Conservation (phyloP, 83 land plant genomes). For the Diphasiastrum complanatum region DNA sequence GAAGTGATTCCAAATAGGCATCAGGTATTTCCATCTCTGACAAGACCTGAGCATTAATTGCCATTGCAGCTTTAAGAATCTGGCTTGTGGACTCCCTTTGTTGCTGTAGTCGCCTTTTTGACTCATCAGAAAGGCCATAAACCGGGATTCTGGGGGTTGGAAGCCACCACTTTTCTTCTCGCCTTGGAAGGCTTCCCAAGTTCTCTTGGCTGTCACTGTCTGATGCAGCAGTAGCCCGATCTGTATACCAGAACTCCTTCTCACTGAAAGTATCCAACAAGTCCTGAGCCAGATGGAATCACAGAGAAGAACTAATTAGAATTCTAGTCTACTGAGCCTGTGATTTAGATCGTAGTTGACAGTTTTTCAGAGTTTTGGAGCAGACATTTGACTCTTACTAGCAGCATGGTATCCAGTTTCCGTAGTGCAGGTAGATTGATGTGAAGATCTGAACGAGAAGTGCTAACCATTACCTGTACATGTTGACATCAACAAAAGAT, state of each 20-base stretch:
- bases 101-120: constrained; percentile 14
- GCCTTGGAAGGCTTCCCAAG: constrained; percentile 11
- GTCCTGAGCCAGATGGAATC: constrained; percentile 14
- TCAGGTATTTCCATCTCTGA: constrained; percentile 76
- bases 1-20: constrained; percentile 50
- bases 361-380: too few species aligned
- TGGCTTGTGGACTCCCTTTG: constrained; percentile 58
- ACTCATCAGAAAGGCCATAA: constrained; percentile 10
- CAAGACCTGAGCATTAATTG: constrained; percentile 62
- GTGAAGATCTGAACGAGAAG: constrained; percentile 15
- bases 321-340: too few species aligned
- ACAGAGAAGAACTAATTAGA: too few species aligned
- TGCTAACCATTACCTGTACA: constrained; percentile 15
- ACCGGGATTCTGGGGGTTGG: constrained; percentile 19
- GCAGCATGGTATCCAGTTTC: constrained; percentile 17
- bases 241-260: constrained; percentile 23
- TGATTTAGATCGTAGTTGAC: background rate
- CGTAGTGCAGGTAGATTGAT: constrained; percentile 19
- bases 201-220: background rate
- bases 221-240: background rate
- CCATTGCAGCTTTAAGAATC: constrained; percentile 76
- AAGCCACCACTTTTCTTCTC: constrained; percentile 28
- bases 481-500: background rate
- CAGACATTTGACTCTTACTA: background rate
- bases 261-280: constrained; percentile 12